Evolutionary conservation across 1,284 basidiomycete species (phyloP), one percentile per base, ranked within the genome.

Genomic region (Apiotrichum porosum): DNA sequence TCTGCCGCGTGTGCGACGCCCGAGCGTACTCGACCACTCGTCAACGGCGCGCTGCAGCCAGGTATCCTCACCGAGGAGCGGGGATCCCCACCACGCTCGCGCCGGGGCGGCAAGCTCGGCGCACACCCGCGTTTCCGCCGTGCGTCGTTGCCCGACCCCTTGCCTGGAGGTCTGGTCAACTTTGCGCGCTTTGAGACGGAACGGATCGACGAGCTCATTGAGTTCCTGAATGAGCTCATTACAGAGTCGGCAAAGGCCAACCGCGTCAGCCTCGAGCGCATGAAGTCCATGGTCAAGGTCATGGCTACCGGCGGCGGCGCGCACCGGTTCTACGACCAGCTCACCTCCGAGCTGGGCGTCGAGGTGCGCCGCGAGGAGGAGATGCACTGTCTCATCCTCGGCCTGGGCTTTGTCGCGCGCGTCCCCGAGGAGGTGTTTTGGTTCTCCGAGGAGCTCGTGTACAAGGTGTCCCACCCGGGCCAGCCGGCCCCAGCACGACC

Each of bases 391-490:
- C 75, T 98, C 63, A 98, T 98, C 58, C 87, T 93, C 57, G 95
- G 95, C 15, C 79, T 99, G 65, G 90, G 92, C 72, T 99, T 99
- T 75, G 88, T 97, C 72, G 64, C 88, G 24, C 83, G 90, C 66
- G 95, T 99, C 52, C 94, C 94, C 26, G 86, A 95, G 74, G 95
- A 99, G 73, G 93, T 93, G 28, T 99, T 97, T 74, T 97, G 86
- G 80, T 98, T 97, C 77, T 95, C 92, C 37, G 95, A 99, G 74
- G 88, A 97, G 74, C 83, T 97, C 58, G 93, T 97, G 44, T 85
- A 89, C 54, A 71, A 84, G 44, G 83, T 90, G 23, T 85, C 87
- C 38, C 87, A 90, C 67, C 79, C 81, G 10, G 45, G 60, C 35
- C 47, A 31, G 34, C 30, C 36, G 35, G n/a, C n/a, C n/a, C n/a